Evolutionary conservation across 768 basidiomycete genomes (phyloP).

Genomic region (Lactarius tabidus): DNA sequence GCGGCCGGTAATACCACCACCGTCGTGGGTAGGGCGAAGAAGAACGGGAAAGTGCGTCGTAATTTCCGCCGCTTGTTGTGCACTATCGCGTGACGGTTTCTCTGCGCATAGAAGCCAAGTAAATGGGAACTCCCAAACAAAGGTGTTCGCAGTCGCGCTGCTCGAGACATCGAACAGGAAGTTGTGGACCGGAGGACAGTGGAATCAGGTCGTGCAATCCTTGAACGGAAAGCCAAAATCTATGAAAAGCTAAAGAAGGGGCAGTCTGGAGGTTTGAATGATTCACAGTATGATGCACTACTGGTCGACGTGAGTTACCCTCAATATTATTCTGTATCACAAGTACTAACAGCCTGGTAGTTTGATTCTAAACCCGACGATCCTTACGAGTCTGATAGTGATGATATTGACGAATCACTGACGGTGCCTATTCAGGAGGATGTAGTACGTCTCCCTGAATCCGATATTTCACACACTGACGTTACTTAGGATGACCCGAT

Average conservation of each 20-base stretch:
- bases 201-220: conserved; percentile 63
- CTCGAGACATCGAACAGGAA: conserved; percentile 68
- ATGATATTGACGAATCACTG: conserved; percentile 76
- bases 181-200: conserved; percentile 63
- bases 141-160: conserved; percentile 60
- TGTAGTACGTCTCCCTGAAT: conserved; percentile 35
- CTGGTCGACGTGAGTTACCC: conserved; percentile 66
- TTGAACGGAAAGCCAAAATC: conserved; percentile 75
- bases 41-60: conserved; percentile 61
- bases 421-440: conserved; percentile 49
- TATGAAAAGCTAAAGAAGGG: conserved; percentile 78
- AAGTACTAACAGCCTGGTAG: conserved; percentile 35
- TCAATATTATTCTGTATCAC: not conserved
- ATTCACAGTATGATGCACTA: conserved; percentile 66
- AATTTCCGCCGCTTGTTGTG: conserved; percentile 5
- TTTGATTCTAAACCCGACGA: conserved; percentile 60
- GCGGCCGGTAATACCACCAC: conserved; percentile 49
- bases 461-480: not conserved
- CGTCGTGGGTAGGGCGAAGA: conserved; percentile 58
- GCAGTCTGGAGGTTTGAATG: conserved; percentile 71
- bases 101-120: conserved; percentile 57
- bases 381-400: conserved; percentile 62
- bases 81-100: not conserved
- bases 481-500: conserved; percentile 62
- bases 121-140: conserved; percentile 75